Conservation (phyloP, 2,329 filamentous ascomycete genomes). For the Penicillium brasilianum region DNA sequence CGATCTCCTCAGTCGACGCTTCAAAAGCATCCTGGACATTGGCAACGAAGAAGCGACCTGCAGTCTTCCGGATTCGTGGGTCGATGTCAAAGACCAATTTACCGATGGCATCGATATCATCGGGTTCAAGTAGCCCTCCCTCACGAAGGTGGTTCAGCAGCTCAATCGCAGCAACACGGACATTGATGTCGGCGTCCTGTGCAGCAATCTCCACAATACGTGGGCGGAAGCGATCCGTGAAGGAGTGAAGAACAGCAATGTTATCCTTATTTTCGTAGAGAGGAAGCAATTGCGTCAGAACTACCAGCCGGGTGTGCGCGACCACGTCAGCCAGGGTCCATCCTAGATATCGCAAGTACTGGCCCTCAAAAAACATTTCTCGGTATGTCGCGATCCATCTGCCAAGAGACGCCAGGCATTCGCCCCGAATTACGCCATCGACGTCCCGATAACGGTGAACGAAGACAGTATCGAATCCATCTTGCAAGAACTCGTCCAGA, state of each 20-base stretch:
- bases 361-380: constrained; percentile 85
- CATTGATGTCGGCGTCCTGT: constrained; percentile 77
- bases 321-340: constrained; percentile 91
- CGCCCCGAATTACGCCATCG: constrained; percentile 83
- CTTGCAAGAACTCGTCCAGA: constrained; percentile 74
- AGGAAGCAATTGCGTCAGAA: constrained; percentile 78
- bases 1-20: constrained; percentile 79
- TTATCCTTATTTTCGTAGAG: constrained; percentile 82
- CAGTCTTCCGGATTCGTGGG: constrained; percentile 80
- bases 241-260: constrained; percentile 77
- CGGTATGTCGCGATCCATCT: constrained; percentile 86
- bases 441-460: constrained; percentile 95
- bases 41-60: constrained; percentile 87
- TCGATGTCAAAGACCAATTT: constrained; percentile 89
- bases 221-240: constrained; percentile 87
- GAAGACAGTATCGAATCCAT: constrained; percentile 91
- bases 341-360: constrained; percentile 89
- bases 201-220: constrained; percentile 92
- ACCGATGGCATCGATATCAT: constrained; percentile 87
- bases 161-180: constrained; percentile 79
- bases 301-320: constrained; percentile 77
- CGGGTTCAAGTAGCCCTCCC: constrained; percentile 84
- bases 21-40: constrained; percentile 84
- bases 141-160: constrained; percentile 82
- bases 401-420: constrained; percentile 85